A percentile compares a stretch with the other conserved stretches of the same genome.
These are phyloP conservation scores for Grifola frondosa DNA, from an alignment of 1,284 basidiomycete genomes.

Conservation along the genomic window DNA sequence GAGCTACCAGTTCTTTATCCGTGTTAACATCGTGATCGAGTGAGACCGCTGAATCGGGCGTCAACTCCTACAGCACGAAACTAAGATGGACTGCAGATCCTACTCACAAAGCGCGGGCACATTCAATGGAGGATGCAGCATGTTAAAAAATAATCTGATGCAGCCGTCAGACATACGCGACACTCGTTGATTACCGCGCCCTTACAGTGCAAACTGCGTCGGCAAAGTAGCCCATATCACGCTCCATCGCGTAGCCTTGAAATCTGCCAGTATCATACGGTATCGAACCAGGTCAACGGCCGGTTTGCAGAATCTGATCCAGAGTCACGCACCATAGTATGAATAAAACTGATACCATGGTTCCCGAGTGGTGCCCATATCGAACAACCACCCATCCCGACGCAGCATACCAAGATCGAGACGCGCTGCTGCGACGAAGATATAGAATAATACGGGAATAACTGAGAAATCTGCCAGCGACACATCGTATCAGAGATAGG, in stretches of 20 bases:
- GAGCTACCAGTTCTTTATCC: conserved; percentile 89
- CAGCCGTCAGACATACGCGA: conserved; percentile 1
- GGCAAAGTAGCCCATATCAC: conserved; percentile 78
- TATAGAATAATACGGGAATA: conserved; percentile 86
- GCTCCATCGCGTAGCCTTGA: conserved; percentile 56
- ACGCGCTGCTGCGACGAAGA: conserved; percentile 65
- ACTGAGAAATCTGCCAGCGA: conserved; percentile 69
- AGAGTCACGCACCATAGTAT: conserved; percentile 58
- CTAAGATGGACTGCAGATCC: background rate
- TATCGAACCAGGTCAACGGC: too few species aligned
- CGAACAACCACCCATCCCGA: conserved; percentile 85
- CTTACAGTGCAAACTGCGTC: conserved; percentile 75
- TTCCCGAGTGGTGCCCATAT: conserved; percentile 62
- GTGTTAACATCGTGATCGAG: conserved; percentile 91
- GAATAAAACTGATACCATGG: conserved; percentile 85
- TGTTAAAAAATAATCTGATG: conserved; percentile 81
- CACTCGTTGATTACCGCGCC: conserved; percentile 27
- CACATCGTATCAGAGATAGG: background rate
- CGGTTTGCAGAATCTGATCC: background rate
- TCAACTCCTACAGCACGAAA: background rate
- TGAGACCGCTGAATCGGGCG: conserved; percentile 68
- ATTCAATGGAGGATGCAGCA: conserved; percentile 92
- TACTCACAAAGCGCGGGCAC: conserved; percentile 83
- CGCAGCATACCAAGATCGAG: conserved; percentile 67
- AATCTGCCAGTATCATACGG: conserved; percentile 46